Conservation (phyloP, 306 rosid genomes). For the Acacia crassicarpa region DNA sequence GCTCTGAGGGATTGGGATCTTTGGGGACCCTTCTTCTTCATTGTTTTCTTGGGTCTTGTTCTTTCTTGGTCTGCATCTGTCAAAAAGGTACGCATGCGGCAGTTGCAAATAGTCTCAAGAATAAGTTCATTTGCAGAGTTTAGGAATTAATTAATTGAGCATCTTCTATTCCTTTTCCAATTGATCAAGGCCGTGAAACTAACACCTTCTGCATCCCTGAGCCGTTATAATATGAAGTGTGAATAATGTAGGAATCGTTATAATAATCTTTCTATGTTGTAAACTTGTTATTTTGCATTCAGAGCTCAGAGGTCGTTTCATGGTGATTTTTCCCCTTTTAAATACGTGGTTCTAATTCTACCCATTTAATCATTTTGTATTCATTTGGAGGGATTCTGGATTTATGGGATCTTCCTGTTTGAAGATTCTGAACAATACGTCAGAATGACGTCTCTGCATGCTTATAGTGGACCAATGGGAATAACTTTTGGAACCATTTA, state of each 20-base stretch:
- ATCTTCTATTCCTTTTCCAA: background rate
- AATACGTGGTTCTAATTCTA: background rate
- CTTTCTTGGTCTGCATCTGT: conserved; percentile 99
- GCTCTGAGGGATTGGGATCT: conserved; percentile 99
- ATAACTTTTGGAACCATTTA: too few relatives aligned
- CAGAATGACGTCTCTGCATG: background rate
- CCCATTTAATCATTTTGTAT: background rate
- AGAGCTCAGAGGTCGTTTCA: background rate
- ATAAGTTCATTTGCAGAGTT: background rate
- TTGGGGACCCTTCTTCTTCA: conserved; percentile 98
- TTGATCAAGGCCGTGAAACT: background rate
- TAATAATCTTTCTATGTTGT: background rate
- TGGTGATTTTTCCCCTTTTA: background rate
- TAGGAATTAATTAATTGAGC: background rate
- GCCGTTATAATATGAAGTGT: too few relatives aligned
- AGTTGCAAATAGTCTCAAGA: background rate
- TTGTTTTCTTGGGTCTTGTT: conserved; percentile 85
- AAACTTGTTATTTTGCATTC: background rate
- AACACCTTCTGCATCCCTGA: background rate
- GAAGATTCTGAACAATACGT: background rate
- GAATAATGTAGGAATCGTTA: too few relatives aligned
- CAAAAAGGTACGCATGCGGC: conserved; percentile 62
- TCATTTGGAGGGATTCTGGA: background rate
- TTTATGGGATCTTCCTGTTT: background rate
- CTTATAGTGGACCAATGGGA: too few relatives aligned